Evolutionary conservation across 306 rosid species (phyloP).

Genomic region (Glycine tomentella): DNA sequence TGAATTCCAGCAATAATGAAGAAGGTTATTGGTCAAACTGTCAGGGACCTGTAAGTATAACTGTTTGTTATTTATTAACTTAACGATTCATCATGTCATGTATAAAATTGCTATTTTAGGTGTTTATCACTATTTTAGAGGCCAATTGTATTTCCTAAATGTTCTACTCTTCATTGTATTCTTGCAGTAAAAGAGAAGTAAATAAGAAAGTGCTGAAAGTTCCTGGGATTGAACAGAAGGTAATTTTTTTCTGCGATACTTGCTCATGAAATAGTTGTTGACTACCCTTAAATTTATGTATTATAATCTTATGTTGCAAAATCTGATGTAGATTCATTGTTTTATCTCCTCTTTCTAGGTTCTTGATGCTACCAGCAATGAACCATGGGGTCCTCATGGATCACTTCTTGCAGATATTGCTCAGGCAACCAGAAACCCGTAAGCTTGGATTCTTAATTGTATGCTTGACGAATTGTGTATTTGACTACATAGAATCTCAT

Average conservation of each 20-base stretch:
- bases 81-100: not conserved
- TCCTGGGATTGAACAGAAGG: constrained; percentile 99
- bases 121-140: constrained; percentile 37
- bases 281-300: not conserved
- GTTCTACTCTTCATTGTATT: constrained; percentile 40
- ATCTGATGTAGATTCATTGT: constrained; percentile 13
- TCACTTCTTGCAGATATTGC: constrained; percentile 96
- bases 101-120: constrained; percentile 26
- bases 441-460: constrained; percentile 48
- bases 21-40: constrained; percentile 96
- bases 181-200: constrained; percentile 91
- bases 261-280: constrained; percentile 6
- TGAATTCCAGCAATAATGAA: constrained; percentile 68
- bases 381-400: constrained; percentile 99
- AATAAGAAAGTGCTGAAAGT: constrained; percentile 97
- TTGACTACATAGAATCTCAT: constrained; percentile 43
- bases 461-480: constrained; percentile 40
- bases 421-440: constrained; percentile 91
- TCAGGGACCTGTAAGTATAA: constrained; percentile 89
- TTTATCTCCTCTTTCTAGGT: constrained; percentile 57
- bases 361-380: constrained; percentile 99
- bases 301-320: constrained; percentile 23
- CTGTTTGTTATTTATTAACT: constrained; percentile 15
- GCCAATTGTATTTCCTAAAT: constrained; percentile 23
- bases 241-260: constrained; percentile 33